A percentile compares a stretch with the other conserved stretches of the same genome.
Evolutionary conservation across 2,329 filamentous ascomycete species (phyloP).

Genomic region (Eurotiales sp.): DNA sequence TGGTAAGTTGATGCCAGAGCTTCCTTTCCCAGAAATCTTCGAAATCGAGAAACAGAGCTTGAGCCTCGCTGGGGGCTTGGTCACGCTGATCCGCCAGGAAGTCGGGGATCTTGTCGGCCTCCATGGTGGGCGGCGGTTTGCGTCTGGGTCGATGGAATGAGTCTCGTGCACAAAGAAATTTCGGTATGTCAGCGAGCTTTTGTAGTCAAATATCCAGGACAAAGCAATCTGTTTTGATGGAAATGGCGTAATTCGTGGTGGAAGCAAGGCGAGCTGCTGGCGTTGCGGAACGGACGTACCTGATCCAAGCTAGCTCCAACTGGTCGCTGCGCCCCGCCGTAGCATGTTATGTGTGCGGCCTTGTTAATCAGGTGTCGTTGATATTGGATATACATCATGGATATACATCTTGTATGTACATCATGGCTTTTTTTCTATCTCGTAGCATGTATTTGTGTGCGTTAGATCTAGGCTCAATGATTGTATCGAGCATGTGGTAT

Average conservation of each 20-base stretch:
- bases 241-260: not conserved
- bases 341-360: conserved; percentile 9
- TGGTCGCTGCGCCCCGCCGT: conserved; percentile 25
- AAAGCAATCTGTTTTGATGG: not conserved
- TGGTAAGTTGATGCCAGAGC: conserved; percentile 97
- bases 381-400: not conserved
- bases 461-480: too few relatives aligned
- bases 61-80: conserved; percentile 78
- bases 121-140: conserved; percentile 55
- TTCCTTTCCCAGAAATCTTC: conserved; percentile 98
- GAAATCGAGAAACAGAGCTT: conserved; percentile 83
- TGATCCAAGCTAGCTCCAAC: conserved; percentile 24
- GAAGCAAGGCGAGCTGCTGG: conserved; percentile 6
- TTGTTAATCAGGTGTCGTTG: not conserved
- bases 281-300: conserved; percentile 16
- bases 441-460: not conserved
- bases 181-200: not conserved
- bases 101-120: conserved; percentile 80
- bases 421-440: not conserved
- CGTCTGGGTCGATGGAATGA: not conserved
- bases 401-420: too few relatives aligned
- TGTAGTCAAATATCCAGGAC: not conserved
- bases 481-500: not conserved
- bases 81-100: conserved; percentile 91
- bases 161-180: not conserved